These are phyloP conservation scores for Phaffia australis DNA, from an alignment of 768 basidiomycete species.

Conservation along the genomic window DNA sequence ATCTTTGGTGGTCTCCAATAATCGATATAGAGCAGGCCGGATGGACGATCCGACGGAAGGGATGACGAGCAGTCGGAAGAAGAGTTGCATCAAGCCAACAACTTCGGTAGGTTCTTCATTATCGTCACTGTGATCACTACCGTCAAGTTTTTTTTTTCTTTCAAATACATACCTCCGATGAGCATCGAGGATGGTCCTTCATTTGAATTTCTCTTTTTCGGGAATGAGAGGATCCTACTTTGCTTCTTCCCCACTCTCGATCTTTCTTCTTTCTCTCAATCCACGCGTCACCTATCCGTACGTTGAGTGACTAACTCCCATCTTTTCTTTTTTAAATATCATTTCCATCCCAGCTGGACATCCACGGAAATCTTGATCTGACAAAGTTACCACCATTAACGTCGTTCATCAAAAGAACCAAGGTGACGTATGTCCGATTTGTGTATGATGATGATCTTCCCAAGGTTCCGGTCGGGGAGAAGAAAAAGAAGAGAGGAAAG, in stretches of 20 bases:
- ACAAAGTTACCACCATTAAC: slow-evolving; percentile 11
- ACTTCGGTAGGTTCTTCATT: not conserved
- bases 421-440: slow-evolving; percentile 19
- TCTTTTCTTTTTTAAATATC: not conserved
- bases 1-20: slow-evolving; percentile 28
- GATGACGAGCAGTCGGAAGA: slow-evolving; percentile 3
- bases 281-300: too few species aligned
- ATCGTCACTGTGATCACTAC: not conserved
- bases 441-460: slow-evolving; percentile 24
- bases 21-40: not conserved
- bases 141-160: not conserved
- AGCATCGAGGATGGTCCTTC: not conserved
- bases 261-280: not conserved
- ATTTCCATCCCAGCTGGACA: not conserved
- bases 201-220: not conserved
- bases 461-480: slow-evolving; percentile 1
- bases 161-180: not conserved
- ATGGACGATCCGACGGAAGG: not conserved
- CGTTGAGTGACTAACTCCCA: not conserved
- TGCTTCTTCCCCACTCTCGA: not conserved
- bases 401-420: slow-evolving; percentile 20
- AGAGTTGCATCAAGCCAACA: slow-evolving; percentile 1
- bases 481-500: slow-evolving; percentile 12
- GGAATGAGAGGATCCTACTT: not conserved
- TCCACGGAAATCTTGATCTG: not conserved